Conservation (phyloP, 228 moss, liverwort and hornwort species). For the Sphagnum magellanicum region DNA sequence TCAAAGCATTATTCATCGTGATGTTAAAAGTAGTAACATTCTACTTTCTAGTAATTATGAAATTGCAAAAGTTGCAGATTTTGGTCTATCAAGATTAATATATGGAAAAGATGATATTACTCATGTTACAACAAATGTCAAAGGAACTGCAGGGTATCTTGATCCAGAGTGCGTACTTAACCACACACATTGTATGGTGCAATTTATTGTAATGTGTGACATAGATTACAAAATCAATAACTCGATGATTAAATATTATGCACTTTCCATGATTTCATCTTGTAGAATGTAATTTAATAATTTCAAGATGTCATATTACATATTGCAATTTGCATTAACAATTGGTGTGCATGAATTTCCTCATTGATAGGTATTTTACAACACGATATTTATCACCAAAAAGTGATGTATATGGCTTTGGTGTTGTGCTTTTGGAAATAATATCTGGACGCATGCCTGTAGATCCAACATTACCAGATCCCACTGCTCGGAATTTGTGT, state of each 20-base stretch:
- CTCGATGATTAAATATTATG: too few relatives aligned
- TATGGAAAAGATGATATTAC: slow-evolving; percentile 2
- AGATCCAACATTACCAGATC: slow-evolving; percentile 5
- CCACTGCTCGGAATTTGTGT: neutral
- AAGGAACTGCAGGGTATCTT: slow-evolving; percentile 32
- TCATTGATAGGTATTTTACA: slow-evolving; percentile 9
- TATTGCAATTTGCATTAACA: too few relatives aligned
- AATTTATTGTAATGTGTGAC: too few relatives aligned
- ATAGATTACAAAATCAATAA: too few relatives aligned
- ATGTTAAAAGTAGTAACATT: slow-evolving; percentile 24
- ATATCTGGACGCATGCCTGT: slow-evolving; percentile 10
- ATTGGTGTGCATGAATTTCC: too few relatives aligned
- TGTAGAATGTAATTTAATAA: too few relatives aligned
- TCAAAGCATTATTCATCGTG: slow-evolving; percentile 27
- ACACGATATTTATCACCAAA: slow-evolving; percentile 15
- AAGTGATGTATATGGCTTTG: slow-evolving; percentile 28
- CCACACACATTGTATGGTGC: neutral
- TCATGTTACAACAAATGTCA: slow-evolving; percentile 17
- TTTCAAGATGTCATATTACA: too few relatives aligned
- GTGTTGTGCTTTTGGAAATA: slow-evolving; percentile 25
- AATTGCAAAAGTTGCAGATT: slow-evolving; percentile 26
- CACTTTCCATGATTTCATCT: too few relatives aligned
- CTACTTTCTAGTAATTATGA: slow-evolving; percentile 18
- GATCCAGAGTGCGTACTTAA: slow-evolving; percentile 26
- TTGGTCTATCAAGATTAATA: slow-evolving; percentile 22